These are phyloP conservation scores for Saraca asoca DNA, from an alignment of 331 rosid species.

Conservation along the genomic window DNA sequence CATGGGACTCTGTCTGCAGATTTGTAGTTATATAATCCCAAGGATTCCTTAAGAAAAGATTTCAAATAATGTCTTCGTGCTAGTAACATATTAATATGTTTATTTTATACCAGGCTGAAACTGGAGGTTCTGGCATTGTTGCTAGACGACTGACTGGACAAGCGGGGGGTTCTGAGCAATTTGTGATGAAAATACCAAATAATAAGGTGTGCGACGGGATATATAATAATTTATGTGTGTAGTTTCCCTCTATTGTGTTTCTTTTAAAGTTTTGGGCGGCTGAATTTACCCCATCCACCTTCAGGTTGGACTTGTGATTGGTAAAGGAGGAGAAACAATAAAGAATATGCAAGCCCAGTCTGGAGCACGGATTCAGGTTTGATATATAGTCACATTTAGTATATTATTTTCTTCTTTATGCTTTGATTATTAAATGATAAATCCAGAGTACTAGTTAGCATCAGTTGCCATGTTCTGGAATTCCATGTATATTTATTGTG, in stretches of 20 bases:
- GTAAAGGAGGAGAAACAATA: slow-evolving; percentile 96
- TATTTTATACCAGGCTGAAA: slow-evolving; percentile 69
- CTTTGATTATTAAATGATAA: background rate
- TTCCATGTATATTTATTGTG: background rate
- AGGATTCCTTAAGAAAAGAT: background rate
- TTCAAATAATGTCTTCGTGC: background rate
- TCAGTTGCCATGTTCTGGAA: background rate
- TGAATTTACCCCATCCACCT: background rate
- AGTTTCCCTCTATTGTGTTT: background rate
- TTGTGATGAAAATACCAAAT: slow-evolving; percentile 71
- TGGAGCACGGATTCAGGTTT: slow-evolving; percentile 95
- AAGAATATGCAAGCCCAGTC: slow-evolving; percentile 86
- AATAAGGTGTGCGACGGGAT: slow-evolving; percentile 62
- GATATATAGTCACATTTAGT: background rate
- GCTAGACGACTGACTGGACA: slow-evolving; percentile 70
- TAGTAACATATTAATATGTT: background rate
- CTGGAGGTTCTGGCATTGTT: slow-evolving; percentile 82
- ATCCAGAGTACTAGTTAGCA: background rate
- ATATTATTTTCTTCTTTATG: background rate
- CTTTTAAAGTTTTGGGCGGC: background rate
- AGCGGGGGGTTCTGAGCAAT: slow-evolving; percentile 69
- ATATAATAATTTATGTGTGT: background rate
- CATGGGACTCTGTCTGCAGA: too few species aligned
- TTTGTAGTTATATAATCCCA: background rate
- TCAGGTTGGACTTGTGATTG: slow-evolving; percentile 96